Evolutionary conservation across 2,329 filamentous ascomycete genomes (phyloP), one percentile per base, ranked within the genome.

Genomic region (Hirsutella thompsonii): DNA sequence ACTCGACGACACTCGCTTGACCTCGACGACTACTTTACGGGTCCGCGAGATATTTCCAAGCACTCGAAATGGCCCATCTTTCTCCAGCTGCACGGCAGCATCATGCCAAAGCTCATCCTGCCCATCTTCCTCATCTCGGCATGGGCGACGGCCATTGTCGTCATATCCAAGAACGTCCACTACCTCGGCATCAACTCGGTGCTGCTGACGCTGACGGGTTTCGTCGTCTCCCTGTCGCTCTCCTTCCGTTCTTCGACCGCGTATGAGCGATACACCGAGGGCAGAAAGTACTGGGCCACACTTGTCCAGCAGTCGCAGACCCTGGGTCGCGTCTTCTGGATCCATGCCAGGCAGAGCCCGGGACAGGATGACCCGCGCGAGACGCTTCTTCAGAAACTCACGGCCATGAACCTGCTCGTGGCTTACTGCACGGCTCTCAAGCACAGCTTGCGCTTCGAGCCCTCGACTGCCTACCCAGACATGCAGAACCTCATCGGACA

Each of bases 371-470:
- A 64, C 9, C 69, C 70, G 18, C 86, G 85, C 52, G 69, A 81
- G 35, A 79, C 82, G 48, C 53, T 88, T 2, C 67, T 92, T 11
- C 72, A 67, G 41, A 90, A 90, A 60, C 55, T 86, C 66, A 79
- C 79, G 14, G 78, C 78, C 6, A 74, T 92, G 59, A 90, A 92
- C 56, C 69, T 92, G 6, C 70, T 92, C 47, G 72, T 86, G 21
- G 82, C 84, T 2, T 92, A 84, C 51, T 73, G 83, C n/a, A 69
- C 84, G 16, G 64, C 86, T 2, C 68, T 93, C 44, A 90, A 90
- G 64, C 86, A 92, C 62, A 81, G 79, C 52, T 73, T 93, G 26
- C 83, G 86, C 26, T 90, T 90, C 57, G 85, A 93, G 56, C 85
- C 86, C 1, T 85, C 83, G 51, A 77, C 80, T 28, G 74, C 81